Evolutionary conservation across 2,329 filamentous ascomycete genomes (phyloP), one percentile per base, ranked within the genome.

Genomic region (Blastomyces parvus): DNA sequence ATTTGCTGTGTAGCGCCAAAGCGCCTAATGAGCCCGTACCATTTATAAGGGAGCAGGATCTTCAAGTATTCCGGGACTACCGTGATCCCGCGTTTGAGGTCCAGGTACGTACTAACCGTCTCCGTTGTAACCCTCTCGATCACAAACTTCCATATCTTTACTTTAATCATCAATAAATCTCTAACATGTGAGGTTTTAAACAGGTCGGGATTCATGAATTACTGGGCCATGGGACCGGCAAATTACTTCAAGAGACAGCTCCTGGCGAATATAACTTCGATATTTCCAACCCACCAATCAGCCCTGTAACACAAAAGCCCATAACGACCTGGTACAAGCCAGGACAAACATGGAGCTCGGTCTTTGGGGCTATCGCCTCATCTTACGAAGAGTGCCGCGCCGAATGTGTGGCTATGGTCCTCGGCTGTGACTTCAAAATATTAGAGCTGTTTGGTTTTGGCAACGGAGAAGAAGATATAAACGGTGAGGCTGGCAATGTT

Each of bases 301-400:
- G 86, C 70, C 93, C 92, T 0, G 76, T 97, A 50, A 90, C 86
- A 5, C 82, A 85, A 65, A 88, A 93, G 75, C 89, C 89, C 0
- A 82, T 97, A 58, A 84, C 84, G 1, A 90, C 88, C 0, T 97
- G 89, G 87, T 97, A 97, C 80, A 96, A 94, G 77, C 91, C 91
- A 2, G 91, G 91, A 2, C 90, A 97, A 76, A 97, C 93, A 0
- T 97, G 92, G 92, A 89, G 90, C 63, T 91, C 88, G 5, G 90
- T 96, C 0, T 97, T 97, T 72, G 91, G 92, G 33, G 85, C 89
- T 65, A 85, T 95, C 67, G 91, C 92, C 46, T 90, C 88, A 3
- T 90, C 88, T 19, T 97, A 96, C 71, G 93, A 97, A 77, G 93
- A 97, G 76, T 97, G 93, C 74, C 87, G 93, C 62, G 93, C 93